These are phyloP conservation scores for Gilbertella persicaria DNA, from an alignment of 371 early-diverging fungal genomes.

Conservation along the genomic window DNA sequence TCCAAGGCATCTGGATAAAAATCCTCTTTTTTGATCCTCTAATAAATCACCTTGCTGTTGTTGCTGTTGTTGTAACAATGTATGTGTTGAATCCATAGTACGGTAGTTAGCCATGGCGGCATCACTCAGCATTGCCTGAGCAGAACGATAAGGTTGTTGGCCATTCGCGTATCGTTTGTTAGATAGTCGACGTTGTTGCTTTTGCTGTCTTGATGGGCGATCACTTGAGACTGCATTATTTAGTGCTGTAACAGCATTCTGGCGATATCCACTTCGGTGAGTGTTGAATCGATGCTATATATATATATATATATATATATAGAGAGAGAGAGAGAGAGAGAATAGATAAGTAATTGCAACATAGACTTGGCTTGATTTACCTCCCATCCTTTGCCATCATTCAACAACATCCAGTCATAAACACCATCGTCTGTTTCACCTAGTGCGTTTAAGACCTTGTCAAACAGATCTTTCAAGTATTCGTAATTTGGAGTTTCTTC, in stretches of 20 bases:
- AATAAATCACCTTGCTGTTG: slow-evolving; percentile 10
- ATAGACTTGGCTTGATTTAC: slow-evolving; percentile 10
- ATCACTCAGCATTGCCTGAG: slow-evolving; percentile 25
- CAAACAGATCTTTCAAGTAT: slow-evolving; percentile 77
- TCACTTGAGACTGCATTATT: slow-evolving; percentile 21
- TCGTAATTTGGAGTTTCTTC: slow-evolving; percentile 96
- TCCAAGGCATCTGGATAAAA: slow-evolving; percentile 15
- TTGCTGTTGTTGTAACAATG: slow-evolving; percentile 20
- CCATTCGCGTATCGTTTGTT: slow-evolving; percentile 18
- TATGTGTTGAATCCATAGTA: slow-evolving; percentile 24
- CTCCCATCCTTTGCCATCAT: slow-evolving; percentile 59
- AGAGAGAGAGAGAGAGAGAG: no score
- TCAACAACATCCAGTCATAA: slow-evolving; percentile 85
- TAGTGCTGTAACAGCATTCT: slow-evolving; percentile 20
- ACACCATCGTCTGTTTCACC: slow-evolving; percentile 85
- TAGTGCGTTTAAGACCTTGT: slow-evolving; percentile 68
- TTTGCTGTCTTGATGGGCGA: slow-evolving; percentile 11
- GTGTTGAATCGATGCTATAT: slow-evolving; percentile 21
- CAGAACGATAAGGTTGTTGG: slow-evolving; percentile 20
- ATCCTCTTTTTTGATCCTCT: slow-evolving; percentile 20
- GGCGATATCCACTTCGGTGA: slow-evolving; percentile 17
- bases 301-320: neutral
- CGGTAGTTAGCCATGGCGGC: slow-evolving; percentile 20
- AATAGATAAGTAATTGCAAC: neutral
- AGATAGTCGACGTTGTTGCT: slow-evolving; percentile 16